Percentiles rank a stretch among this genome's conserved stretches.
Evolutionary conservation across 345 rosid genomes (phyloP).

Genomic region (Luvunga scandens): DNA sequence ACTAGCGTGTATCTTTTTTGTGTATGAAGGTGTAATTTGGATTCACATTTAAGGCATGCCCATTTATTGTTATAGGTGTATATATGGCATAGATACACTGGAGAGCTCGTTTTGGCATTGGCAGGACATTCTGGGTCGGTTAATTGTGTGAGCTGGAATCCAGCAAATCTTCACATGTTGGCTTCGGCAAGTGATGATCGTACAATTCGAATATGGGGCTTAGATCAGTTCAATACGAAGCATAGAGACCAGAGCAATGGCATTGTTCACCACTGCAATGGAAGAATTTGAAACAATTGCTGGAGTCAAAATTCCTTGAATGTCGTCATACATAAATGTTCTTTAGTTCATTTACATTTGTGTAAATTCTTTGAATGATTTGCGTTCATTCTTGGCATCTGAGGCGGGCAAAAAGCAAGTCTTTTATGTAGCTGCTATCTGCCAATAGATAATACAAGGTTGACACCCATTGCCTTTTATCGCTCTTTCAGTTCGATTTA

Average conservation of each 20-base stretch:
- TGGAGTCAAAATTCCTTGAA: neutral
- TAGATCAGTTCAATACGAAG: conserved; percentile 36
- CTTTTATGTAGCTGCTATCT: conserved; percentile 15
- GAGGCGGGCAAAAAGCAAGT: conserved; percentile 18
- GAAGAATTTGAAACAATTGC: conserved; percentile 23
- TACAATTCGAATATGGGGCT: conserved; percentile 73
- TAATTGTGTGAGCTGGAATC: conserved; percentile 78
- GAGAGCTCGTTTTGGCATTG: conserved; percentile 39
- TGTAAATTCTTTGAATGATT: conserved; percentile 24
- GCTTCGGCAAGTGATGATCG: conserved; percentile 75
- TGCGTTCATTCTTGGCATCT: conserved; percentile 17
- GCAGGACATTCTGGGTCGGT: conserved; percentile 75
- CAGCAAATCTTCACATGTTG: conserved; percentile 60
- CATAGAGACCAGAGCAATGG: conserved; percentile 26
- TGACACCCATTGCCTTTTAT: neutral
- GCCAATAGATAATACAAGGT: conserved; percentile 14
- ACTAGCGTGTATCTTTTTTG: neutral
- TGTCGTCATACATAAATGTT: neutral
- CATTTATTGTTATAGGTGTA: conserved; percentile 45
- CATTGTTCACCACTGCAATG: conserved; percentile 24
- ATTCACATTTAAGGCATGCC: neutral
- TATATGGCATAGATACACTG: conserved; percentile 62
- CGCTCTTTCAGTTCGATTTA: neutral
- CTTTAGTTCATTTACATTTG: conserved; percentile 19
- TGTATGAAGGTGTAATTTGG: neutral